Conservation (phyloP, 1,284 basidiomycete genomes). For the Boletus semigastroideus region DNA sequence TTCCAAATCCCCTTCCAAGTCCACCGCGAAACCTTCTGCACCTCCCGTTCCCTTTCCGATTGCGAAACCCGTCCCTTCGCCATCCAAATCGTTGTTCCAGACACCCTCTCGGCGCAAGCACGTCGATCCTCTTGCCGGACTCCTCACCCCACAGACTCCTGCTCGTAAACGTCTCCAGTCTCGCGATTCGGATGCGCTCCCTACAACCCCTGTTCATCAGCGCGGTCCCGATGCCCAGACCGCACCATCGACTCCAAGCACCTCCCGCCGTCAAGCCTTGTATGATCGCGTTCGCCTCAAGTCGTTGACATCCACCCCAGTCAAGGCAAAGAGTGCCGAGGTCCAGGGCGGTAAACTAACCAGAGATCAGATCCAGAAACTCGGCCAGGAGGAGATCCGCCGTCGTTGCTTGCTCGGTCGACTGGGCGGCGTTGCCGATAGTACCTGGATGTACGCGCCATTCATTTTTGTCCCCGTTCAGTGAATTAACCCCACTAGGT, state of each 20-base stretch:
- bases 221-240: constrained; percentile 52
- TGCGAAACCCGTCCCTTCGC: constrained; percentile 42
- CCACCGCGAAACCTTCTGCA: constrained; percentile 28
- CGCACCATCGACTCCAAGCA: constrained; percentile 64
- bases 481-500: constrained; percentile 34
- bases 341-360: constrained; percentile 47
- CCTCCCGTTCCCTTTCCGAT: constrained; percentile 53
- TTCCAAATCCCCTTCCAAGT: constrained; percentile 48
- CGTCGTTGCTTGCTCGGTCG: constrained; percentile 71
- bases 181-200: constrained; percentile 40
- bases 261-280: constrained; percentile 70
- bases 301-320: constrained; percentile 64
- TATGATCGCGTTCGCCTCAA: constrained; percentile 75
- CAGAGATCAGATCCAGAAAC: constrained; percentile 64
- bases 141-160: constrained; percentile 51
- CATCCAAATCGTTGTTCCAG: constrained; percentile 47
- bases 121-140: constrained; percentile 32
- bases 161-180: constrained; percentile 39
- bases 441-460: constrained; percentile 74
- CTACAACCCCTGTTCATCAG: constrained; percentile 66
- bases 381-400: constrained; percentile 73
- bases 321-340: constrained; percentile 49
- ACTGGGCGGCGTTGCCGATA: constrained; percentile 76
- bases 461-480: neutral
- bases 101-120: constrained; percentile 49